Evolutionary conservation across 2,329 filamentous ascomycete species (phyloP).

Genomic region (Curvularia lunata): DNA sequence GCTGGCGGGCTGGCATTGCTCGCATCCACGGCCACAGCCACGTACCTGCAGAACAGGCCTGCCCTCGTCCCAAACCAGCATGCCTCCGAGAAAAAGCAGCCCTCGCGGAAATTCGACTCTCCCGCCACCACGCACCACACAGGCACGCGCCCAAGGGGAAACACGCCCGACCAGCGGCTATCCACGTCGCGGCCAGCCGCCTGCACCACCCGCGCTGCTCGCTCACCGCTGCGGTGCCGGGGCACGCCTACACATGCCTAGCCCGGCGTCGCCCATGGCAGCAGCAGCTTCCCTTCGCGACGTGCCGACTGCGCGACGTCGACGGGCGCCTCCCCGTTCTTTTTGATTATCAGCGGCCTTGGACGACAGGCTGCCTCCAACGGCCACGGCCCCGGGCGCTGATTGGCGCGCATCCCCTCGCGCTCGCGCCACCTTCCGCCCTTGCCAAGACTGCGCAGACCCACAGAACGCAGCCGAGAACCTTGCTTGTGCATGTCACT

Average conservation of each 20-base stretch:
- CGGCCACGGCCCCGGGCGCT: constrained; percentile 2
- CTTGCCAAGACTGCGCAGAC: constrained; percentile 6
- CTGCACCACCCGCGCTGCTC: no score
- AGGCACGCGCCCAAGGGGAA: constrained; percentile 11
- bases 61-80: constrained; percentile 15
- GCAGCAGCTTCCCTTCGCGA: constrained; percentile 10
- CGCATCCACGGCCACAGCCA: neutral
- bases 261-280: no score
- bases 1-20: neutral
- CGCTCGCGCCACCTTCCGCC: constrained; percentile 19
- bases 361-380: constrained; percentile 4
- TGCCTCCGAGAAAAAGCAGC: constrained; percentile 13
- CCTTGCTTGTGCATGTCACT: constrained; percentile 16
- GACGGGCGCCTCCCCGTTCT: constrained; percentile 4
- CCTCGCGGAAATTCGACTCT: constrained; percentile 10
- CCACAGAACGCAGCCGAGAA: constrained; percentile 19
- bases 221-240: no score
- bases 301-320: constrained; percentile 1
- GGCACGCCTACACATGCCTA: no score
- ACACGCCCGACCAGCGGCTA: neutral
- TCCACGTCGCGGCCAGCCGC: neutral
- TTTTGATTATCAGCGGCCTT: neutral
- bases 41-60: constrained; percentile 20
- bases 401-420: constrained; percentile 12
- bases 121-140: constrained; percentile 7